Conservation (phyloP, 1,284 basidiomycete species). For the Boletellus deceptivus region DNA sequence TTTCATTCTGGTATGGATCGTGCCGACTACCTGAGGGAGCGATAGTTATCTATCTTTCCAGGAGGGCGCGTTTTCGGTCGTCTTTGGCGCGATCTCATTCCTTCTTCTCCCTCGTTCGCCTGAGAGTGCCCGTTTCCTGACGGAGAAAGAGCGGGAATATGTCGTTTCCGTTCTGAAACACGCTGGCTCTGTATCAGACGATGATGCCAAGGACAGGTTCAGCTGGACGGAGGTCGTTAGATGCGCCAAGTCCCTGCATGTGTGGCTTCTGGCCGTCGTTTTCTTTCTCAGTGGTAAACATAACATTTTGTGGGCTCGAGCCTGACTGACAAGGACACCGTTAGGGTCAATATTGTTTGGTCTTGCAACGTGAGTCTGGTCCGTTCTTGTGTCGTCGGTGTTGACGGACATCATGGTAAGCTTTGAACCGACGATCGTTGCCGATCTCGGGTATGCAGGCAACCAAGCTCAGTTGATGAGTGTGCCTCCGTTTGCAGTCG, state of each 20-base stretch:
- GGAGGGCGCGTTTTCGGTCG: conserved; percentile 54
- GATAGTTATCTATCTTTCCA: conserved; percentile 7
- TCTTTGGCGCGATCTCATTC: conserved; percentile 48
- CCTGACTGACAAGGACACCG: conserved; percentile 11
- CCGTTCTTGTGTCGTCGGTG: background rate
- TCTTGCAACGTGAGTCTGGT: too few species aligned
- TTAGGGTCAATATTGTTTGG: conserved; percentile 2
- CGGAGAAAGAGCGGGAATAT: conserved; percentile 40
- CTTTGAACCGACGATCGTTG: background rate
- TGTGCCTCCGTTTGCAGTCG: background rate
- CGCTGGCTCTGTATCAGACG: conserved; percentile 34
- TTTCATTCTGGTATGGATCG: conserved; percentile 47
- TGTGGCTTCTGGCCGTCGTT: conserved; percentile 25
- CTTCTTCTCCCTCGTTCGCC: conserved; percentile 54
- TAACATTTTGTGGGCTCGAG: background rate
- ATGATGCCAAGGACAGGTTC: too few species aligned
- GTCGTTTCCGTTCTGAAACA: conserved; percentile 31
- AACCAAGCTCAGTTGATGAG: conserved; percentile 1
- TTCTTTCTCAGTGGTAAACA: conserved; percentile 31
- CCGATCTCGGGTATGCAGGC: background rate
- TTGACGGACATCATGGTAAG: background rate
- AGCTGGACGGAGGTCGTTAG: conserved; percentile 38
- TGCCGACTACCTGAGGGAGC: background rate
- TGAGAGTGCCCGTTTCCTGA: conserved; percentile 41
- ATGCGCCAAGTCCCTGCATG: conserved; percentile 38